Evolutionary conservation across 371 early-diverging fungal species (phyloP).

Genomic region (Blastocladiella emersonii): DNA sequence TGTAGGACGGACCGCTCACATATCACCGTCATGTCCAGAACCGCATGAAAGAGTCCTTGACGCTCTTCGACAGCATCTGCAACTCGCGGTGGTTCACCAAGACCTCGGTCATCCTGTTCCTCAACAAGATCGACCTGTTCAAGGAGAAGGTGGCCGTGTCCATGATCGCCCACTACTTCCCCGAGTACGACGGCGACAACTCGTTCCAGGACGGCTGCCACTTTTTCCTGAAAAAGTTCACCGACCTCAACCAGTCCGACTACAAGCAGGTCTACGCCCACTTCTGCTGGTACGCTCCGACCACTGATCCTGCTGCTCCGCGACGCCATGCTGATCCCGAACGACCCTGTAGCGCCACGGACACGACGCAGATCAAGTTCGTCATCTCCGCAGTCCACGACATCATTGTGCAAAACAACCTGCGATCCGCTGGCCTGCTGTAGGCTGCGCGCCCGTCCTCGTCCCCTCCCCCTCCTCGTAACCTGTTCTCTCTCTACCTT

Average conservation of each 20-base stretch:
- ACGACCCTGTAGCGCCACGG: slow-evolving; percentile 47
- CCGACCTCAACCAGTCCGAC: slow-evolving; percentile 62
- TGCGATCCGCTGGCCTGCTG: not conserved
- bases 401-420: slow-evolving; percentile 24
- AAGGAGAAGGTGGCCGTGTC: slow-evolving; percentile 67
- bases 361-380: slow-evolving; percentile 86
- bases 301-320: not conserved
- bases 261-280: slow-evolving; percentile 80
- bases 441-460: too few species aligned
- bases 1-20: too few species aligned
- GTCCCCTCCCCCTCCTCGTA: too few species aligned
- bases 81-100: slow-evolving; percentile 87
- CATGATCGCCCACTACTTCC: slow-evolving; percentile 67
- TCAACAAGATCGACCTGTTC: slow-evolving; percentile 94
- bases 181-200: slow-evolving; percentile 64
- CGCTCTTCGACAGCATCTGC: slow-evolving; percentile 89
- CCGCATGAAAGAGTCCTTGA: slow-evolving; percentile 90
- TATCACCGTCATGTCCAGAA: slow-evolving; percentile 38
- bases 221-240: slow-evolving; percentile 70
- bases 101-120: slow-evolving; percentile 84
- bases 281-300: slow-evolving; percentile 22
- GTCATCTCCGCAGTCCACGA: slow-evolving; percentile 93
- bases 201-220: slow-evolving; percentile 65
- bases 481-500: too few species aligned
- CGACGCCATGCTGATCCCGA: not conserved